Base-by-base conservation (phyloP, 2,329 filamentous ascomycete genomes). In the Colletotrichum orbiculare region DNA sequence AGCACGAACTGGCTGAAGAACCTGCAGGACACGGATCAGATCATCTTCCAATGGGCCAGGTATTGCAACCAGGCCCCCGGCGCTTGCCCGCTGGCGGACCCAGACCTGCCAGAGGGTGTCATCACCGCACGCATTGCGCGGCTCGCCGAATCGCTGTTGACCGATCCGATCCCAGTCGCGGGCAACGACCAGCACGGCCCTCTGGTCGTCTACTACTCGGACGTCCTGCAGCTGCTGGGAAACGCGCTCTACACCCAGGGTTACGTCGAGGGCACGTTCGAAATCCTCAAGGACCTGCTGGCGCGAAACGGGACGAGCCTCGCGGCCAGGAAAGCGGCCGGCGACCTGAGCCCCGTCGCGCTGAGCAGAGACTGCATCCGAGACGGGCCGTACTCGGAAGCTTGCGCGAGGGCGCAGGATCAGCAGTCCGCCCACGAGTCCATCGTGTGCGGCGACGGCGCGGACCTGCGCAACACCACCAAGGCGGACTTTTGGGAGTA, bases 31-130 rank as follows among this genome's bases (percentile, higher is more conserved):
- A 73, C 75, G 1, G 68, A 75, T 35, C 69, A 72, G 4, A 71
- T 74, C 2, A 58, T 79, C 10, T 65, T 71, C 8, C 77, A 75
- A 0, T 76, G 78, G 15, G 68, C 77, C 9, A 73, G 75, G 4
- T 74, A 78, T 57, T 79, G 77, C 59, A 61, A 56, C 12, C 17
- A 47, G n/a, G 54, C 54, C 15, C 42, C 42, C 11, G 54, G 37
- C 4, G 54, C 45, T 10, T 56, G 54, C 9, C 54, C 42, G 25
- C 35, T 56, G 7, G 33, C 41, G 12, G n/a, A 15, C n/a, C 54
- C 42, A 5, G 41, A 39, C 4, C 38, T 13, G 13, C 53, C 53
- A 2, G 3, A 38, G 17, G 17, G 12, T 7, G 17, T 56, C 35
- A 25, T 56, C 42, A 46, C 17, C 13, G 41, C 25, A 8, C 34